These are phyloP conservation scores for Skeletonema marinoi DNA, from an alignment of 108 stramenopile species.

Conservation along the genomic window DNA sequence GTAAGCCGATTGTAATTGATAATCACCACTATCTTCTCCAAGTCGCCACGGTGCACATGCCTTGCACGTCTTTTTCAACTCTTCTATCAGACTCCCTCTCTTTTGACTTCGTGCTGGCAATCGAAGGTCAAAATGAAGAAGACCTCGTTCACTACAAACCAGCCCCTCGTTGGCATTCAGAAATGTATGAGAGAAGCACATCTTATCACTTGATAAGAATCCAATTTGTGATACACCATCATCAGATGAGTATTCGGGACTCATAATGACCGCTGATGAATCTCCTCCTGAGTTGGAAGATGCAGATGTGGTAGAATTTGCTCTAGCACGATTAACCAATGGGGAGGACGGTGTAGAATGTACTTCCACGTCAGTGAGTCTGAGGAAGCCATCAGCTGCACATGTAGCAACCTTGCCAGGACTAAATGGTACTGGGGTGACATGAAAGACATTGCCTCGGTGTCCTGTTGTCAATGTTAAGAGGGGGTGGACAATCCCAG, in stretches of 20 bases:
- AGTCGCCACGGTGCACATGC: conserved; percentile 61
- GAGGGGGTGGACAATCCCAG: conserved; percentile 69
- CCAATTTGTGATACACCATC: conserved; percentile 20
- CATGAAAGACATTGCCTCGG: conserved; percentile 79
- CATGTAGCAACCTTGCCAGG: conserved; percentile 79
- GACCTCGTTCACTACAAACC: conserved; percentile 76
- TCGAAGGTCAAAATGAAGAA: conserved; percentile 75
- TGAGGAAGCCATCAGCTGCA: conserved; percentile 79
- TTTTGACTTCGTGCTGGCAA: conserved; percentile 66
- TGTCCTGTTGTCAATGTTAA: conserved; percentile 76
- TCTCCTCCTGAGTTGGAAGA: conserved; percentile 26
- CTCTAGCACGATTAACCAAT: conserved; percentile 6
- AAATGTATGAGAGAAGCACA: conserved; percentile 85
- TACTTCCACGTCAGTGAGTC: conserved; percentile 57
- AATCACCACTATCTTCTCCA: neutral
- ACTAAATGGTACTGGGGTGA: conserved; percentile 52
- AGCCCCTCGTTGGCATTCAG: conserved; percentile 68
- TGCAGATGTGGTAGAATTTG: conserved; percentile 23
- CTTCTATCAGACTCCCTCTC: conserved; percentile 49
- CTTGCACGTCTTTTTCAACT: conserved; percentile 54
- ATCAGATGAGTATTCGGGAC: conserved; percentile 58
- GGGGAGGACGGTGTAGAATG: conserved; percentile 23
- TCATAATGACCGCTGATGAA: conserved; percentile 53
- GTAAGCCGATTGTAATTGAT: conserved; percentile 67
- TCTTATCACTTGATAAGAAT: conserved; percentile 26